These are phyloP conservation scores for Colletotrichum trifolii DNA, from an alignment of 2,329 filamentous ascomycete genomes.

Conservation along the genomic window DNA sequence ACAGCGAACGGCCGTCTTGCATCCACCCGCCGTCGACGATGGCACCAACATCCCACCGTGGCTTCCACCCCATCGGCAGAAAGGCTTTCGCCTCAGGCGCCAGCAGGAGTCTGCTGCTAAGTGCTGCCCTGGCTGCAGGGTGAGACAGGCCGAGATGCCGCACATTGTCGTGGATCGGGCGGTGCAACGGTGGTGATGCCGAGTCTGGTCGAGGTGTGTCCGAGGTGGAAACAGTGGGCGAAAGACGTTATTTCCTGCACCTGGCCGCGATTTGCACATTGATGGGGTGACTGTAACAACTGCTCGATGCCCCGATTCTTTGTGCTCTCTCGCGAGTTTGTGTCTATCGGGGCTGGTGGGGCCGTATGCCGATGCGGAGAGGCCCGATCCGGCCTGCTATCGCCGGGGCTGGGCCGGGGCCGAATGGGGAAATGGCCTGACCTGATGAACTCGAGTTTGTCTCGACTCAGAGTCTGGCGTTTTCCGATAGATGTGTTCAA, in stretches of 20 bases:
- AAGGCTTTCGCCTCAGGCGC: slow-evolving; percentile 67
- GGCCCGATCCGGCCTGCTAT: too few relatives aligned
- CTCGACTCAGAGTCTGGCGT: background rate
- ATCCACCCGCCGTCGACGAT: slow-evolving; percentile 58
- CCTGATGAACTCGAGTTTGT: background rate
- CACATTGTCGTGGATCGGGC: slow-evolving; percentile 1
- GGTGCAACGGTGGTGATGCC: background rate
- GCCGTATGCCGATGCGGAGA: too few relatives aligned
- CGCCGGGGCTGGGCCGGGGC: background rate
- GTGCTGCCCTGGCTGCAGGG: slow-evolving; percentile 1
- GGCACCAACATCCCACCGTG: slow-evolving; percentile 62
- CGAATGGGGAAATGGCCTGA: background rate
- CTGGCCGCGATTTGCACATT: too few relatives aligned
- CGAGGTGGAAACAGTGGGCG: background rate
- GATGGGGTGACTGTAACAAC: too few relatives aligned
- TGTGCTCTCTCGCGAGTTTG: too few relatives aligned
- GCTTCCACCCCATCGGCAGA: slow-evolving; percentile 59
- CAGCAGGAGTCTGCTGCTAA: slow-evolving; percentile 52
- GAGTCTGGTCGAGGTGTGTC: background rate
- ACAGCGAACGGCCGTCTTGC: slow-evolving; percentile 58
- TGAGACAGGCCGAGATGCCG: slow-evolving; percentile 24
- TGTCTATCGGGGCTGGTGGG: too few relatives aligned
- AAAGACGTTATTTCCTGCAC: too few relatives aligned
- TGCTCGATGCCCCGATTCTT: too few relatives aligned
- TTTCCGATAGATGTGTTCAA: background rate